Conservation (phyloP, 306 rosid species). For the Quercus suber region DNA sequence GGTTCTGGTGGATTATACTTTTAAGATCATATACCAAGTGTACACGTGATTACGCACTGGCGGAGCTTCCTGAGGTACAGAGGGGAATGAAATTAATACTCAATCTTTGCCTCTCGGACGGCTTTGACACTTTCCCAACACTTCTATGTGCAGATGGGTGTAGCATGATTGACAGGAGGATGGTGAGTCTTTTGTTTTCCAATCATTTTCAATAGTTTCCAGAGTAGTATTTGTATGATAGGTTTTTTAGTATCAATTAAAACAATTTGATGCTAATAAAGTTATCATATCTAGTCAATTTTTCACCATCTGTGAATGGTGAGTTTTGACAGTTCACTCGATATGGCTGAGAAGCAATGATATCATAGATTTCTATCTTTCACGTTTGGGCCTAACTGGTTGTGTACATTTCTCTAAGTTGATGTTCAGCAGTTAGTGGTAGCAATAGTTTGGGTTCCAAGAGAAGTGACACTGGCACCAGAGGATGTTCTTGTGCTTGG, state of each 20-base stretch:
- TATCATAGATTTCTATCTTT: neutral
- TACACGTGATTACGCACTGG: conserved; percentile 14
- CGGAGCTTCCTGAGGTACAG: conserved; percentile 19
- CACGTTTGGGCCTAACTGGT: neutral
- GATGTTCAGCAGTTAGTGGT: neutral
- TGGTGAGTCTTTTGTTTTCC: conserved; percentile 7
- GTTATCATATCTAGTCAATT: neutral
- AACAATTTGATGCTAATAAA: neutral
- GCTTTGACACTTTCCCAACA: conserved; percentile 33
- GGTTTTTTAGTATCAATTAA: neutral
- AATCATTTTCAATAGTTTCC: neutral
- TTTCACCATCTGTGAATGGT: neutral
- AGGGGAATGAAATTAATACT: conserved; percentile 23
- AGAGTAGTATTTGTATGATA: neutral
- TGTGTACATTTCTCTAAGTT: neutral
- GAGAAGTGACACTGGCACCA: neutral
- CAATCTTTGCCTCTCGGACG: conserved; percentile 27
- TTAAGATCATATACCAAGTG: conserved; percentile 17
- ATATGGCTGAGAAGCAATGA: neutral
- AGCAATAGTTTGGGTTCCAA: neutral
- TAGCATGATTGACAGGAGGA: conserved; percentile 33
- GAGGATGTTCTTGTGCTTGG: neutral
- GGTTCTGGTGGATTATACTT: conserved; percentile 36
- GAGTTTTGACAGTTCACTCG: neutral
- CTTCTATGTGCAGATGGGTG: conserved; percentile 35